These are phyloP conservation scores for Epichloe brachyelytri DNA, from an alignment of 2,329 filamentous ascomycete species.

Conservation along the genomic window DNA sequence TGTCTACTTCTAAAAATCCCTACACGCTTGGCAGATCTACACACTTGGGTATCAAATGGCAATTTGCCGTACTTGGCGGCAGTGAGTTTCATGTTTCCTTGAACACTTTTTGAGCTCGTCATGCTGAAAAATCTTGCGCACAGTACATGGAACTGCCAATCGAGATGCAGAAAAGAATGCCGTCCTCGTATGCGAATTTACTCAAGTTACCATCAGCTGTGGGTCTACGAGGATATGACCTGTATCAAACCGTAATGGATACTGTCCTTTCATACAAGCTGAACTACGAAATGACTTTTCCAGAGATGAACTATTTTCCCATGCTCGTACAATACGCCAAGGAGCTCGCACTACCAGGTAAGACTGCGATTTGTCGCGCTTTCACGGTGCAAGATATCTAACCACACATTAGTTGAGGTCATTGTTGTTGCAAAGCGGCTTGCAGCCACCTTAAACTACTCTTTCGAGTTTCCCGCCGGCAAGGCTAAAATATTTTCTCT, in stretches of 20 bases:
- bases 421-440: slow-evolving; percentile 29
- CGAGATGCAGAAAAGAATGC: slow-evolving; percentile 53
- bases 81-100: slow-evolving; percentile 26
- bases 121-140: slow-evolving; percentile 1
- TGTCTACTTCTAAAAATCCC: slow-evolving; percentile 64
- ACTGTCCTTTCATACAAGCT: slow-evolving; percentile 49
- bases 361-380: slow-evolving; percentile 12
- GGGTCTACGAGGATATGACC: slow-evolving; percentile 35
- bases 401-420: slow-evolving; percentile 39
- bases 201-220: slow-evolving; percentile 37
- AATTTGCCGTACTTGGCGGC: slow-evolving; percentile 62
- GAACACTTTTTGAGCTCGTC: background rate
- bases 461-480: slow-evolving; percentile 36
- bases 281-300: slow-evolving; percentile 59
- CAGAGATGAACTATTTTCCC: slow-evolving; percentile 56
- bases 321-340: slow-evolving; percentile 58
- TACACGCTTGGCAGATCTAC: slow-evolving; percentile 60
- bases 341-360: slow-evolving; percentile 63
- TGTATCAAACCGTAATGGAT: slow-evolving; percentile 53
- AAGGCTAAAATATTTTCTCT: slow-evolving; percentile 33
- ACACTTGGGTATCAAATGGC: slow-evolving; percentile 51
- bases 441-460: slow-evolving; percentile 36
- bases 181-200: slow-evolving; percentile 43
- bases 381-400: slow-evolving; percentile 9
- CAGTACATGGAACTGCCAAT: slow-evolving; percentile 46